These are phyloP conservation scores for Lunularia cruciata DNA, from an alignment of 225 moss, liverwort and hornwort species.

Conservation along the genomic window DNA sequence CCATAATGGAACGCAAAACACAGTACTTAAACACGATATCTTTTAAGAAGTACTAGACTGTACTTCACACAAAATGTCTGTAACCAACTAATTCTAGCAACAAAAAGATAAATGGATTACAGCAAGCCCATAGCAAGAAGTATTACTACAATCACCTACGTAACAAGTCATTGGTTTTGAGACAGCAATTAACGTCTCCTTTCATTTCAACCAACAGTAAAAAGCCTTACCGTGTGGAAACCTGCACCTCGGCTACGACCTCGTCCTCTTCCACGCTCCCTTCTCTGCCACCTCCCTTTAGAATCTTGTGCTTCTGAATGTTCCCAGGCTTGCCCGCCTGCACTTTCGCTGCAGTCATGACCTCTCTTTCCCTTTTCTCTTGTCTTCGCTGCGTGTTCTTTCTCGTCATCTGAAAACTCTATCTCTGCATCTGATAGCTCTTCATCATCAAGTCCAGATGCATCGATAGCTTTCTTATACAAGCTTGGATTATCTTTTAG, in stretches of 20 bases:
- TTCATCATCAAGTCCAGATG: slow-evolving; percentile 90
- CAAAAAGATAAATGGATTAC: no score
- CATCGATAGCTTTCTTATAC: slow-evolving; percentile 87
- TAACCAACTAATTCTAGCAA: no score
- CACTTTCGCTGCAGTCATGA: slow-evolving; percentile 26
- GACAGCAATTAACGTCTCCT: no score
- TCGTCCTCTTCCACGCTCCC: slow-evolving; percentile 35
- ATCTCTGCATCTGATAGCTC: slow-evolving; percentile 81
- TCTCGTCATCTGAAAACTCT: slow-evolving; percentile 96
- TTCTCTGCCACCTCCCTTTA: slow-evolving; percentile 35
- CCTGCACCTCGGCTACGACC: slow-evolving; percentile 24
- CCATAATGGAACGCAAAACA: not conserved
- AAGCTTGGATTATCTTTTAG: slow-evolving; percentile 74
- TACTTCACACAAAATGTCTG: no score
- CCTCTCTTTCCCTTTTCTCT: slow-evolving; percentile 36
- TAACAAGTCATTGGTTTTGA: no score
- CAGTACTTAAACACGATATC: not conserved
- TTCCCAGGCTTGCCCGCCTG: slow-evolving; percentile 9
- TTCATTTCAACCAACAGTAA: no score
- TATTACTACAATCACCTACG: no score
- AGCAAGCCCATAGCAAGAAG: no score
- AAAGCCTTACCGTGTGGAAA: slow-evolving; percentile 28
- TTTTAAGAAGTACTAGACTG: no score
- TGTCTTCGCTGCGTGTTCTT: slow-evolving; percentile 69
- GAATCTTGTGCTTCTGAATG: slow-evolving; percentile 17